Base-by-base conservation (phyloP, 495 filamentous ascomycete species). In the Penicillium goetzii region DNA sequence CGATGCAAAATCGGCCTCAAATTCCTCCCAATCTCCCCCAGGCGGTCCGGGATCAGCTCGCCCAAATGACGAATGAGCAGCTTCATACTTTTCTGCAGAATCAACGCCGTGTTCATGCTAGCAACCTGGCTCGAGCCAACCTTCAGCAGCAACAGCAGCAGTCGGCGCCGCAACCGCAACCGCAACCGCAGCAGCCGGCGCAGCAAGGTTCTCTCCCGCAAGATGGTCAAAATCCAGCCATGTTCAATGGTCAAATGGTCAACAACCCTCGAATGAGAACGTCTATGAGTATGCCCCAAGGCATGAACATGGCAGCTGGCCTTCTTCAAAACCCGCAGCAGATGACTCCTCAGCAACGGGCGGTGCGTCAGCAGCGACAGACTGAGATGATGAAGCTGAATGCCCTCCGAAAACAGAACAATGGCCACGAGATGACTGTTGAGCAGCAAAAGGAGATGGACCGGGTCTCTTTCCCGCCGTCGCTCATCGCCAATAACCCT, bases 361-460 rank as follows among this genome's bases (percentile, higher is more conserved):
- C 58, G 15, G 66, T 71, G 49, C 74, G 70, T 26, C 75, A 76
- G 58, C 77, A 76, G 53, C 73, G 74, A 43, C 74, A 75, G 40
- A 70, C 74, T 33, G 75, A 80, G 11, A 67, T 74, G 25, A 70
- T 73, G 21, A 72, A 76, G 61, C 65, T 76, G 15, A 74, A 80
- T 34, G 57, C 77, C 7, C 68, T 78, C 58, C 78, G 75, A 10
- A 72, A 76, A 62, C 79, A 78, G 66, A 83, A 66, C 61, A 79
- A 63, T 52, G 76, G 64, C 15, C 61, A 77, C 41, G 78, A 78
- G 34, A 77, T 85, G 74, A 82, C 72, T 17, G 68, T 72, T 0
- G 76, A 81, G 0, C 78, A 84, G 64, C 60, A 62, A 26, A 75
- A 72, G 56, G 73, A 80, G n/a, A 85, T 85, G 83, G 82, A 85